Evolutionary conservation across 2,329 filamentous ascomycete species (phyloP).

Genomic region (Capronia epimyces): DNA sequence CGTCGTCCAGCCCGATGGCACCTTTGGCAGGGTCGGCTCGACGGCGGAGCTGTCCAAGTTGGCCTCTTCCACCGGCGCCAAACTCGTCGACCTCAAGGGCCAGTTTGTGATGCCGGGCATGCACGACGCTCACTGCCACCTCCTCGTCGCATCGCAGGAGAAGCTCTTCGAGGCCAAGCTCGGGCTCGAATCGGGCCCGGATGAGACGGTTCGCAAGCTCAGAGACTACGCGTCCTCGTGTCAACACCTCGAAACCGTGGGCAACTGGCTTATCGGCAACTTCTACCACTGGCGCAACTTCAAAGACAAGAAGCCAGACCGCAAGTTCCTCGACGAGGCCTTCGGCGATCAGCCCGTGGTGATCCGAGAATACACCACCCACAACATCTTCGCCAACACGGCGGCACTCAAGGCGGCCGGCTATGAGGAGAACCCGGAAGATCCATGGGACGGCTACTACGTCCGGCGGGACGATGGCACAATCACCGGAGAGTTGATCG

Average conservation of each 20-base stretch:
- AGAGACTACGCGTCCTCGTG: slow-evolving; percentile 11
- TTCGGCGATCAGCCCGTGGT: slow-evolving; percentile 17
- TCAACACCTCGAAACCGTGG: slow-evolving; percentile 7
- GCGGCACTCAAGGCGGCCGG: slow-evolving; percentile 11
- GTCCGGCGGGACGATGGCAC: slow-evolving; percentile 15
- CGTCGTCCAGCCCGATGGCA: slow-evolving; percentile 31
- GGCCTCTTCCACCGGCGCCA: slow-evolving; percentile 20
- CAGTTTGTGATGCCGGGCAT: slow-evolving; percentile 37
- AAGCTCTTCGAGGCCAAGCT: slow-evolving; percentile 13
- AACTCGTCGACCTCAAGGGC: slow-evolving; percentile 30
- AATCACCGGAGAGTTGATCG: slow-evolving; percentile 17
- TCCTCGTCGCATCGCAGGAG: slow-evolving; percentile 19
- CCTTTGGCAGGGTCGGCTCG: slow-evolving; percentile 30
- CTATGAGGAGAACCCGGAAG: slow-evolving; percentile 13
- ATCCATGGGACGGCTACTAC: slow-evolving; percentile 14
- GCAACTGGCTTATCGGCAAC: slow-evolving; percentile 20
- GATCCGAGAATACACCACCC: slow-evolving; percentile 13
- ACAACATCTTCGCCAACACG: slow-evolving; percentile 17
- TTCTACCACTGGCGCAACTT: slow-evolving; percentile 14
- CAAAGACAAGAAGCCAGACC: slow-evolving; percentile 12
- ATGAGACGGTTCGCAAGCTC: slow-evolving; percentile 9
- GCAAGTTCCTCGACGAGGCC: slow-evolving; percentile 15
- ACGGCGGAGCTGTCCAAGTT: slow-evolving; percentile 26
- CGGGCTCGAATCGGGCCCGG: slow-evolving; percentile 6
- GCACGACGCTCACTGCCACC: slow-evolving; percentile 36